Evolutionary conservation across 2,329 filamentous ascomycete genomes (phyloP).

Genomic region (Hypoxylon rubiginosum): DNA sequence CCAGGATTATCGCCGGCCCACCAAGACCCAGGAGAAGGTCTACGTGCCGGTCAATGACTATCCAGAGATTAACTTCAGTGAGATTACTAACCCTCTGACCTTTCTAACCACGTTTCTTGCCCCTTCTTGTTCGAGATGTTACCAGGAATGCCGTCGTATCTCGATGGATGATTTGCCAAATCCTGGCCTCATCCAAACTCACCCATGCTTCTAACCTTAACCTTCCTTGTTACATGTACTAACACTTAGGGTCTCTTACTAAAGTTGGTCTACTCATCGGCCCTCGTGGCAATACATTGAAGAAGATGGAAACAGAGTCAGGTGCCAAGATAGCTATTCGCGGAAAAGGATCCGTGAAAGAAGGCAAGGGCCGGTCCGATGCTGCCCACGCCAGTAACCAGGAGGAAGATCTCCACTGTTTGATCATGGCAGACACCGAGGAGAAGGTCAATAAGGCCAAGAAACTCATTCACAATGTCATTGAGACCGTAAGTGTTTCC

Average conservation of each 20-base stretch:
- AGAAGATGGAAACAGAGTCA: conserved; percentile 99
- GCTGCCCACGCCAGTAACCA: conserved; percentile 99
- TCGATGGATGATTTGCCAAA: conserved; percentile 50
- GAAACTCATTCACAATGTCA: conserved; percentile 97
- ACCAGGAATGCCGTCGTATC: conserved; percentile 58
- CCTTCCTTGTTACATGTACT: conserved; percentile 70
- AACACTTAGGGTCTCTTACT: conserved; percentile 89
- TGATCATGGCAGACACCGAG: conserved; percentile 99
- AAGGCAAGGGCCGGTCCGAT: conserved; percentile 98
- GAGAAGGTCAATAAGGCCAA: conserved; percentile 99
- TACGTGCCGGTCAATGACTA: conserved; percentile 99
- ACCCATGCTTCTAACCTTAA: conserved; percentile 56
- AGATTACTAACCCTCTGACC: conserved; percentile 99
- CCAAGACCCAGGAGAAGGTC: conserved; percentile 99
- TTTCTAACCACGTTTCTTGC: conserved; percentile 71
- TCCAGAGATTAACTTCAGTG: conserved; percentile 99
- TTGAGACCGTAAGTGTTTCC: conserved; percentile 84
- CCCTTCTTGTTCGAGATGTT: conserved; percentile 60
- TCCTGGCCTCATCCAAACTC: conserved; percentile 54
- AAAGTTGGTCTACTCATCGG: conserved; percentile 99
- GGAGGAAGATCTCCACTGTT: conserved; percentile 98
- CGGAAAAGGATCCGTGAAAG: conserved; percentile 99
- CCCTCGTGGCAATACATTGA: conserved; percentile 98
- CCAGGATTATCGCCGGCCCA: conserved; percentile 97
- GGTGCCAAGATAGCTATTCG: conserved; percentile 99